These are phyloP conservation scores for Eutrema yunnanense DNA, from an alignment of 345 rosid genomes.

Conservation along the genomic window DNA sequence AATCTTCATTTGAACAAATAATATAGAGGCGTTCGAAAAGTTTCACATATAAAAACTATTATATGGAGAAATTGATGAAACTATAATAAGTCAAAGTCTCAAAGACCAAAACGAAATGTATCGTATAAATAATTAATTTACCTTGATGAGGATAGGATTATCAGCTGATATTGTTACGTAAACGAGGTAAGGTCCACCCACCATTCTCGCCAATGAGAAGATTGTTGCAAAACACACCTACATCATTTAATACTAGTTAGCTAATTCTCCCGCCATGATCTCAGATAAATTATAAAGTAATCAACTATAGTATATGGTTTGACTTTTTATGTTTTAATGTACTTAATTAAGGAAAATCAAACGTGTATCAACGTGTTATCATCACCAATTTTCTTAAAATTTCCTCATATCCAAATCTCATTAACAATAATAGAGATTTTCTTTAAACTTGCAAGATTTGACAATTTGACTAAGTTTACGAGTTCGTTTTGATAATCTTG, in stretches of 20 bases:
- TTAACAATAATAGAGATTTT: neutral
- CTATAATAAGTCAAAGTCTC: neutral
- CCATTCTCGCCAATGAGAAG: slow-evolving; percentile 34
- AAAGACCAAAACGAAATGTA: neutral
- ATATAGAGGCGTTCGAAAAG: neutral
- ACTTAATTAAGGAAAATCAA: neutral
- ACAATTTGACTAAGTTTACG: neutral
- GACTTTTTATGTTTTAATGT: neutral
- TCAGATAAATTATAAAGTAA: neutral
- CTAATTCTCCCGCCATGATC: neutral
- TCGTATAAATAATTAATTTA: neutral
- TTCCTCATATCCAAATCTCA: neutral
- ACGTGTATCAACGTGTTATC: neutral
- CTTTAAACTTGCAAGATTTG: neutral
- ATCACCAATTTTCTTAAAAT: neutral
- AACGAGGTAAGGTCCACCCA: slow-evolving; percentile 30
- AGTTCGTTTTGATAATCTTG: neutral
- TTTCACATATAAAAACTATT: neutral
- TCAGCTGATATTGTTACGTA: slow-evolving; percentile 22
- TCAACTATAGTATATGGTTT: neutral
- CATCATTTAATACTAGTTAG: neutral
- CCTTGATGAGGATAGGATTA: slow-evolving; percentile 31
- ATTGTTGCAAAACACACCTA: slow-evolving; percentile 33
- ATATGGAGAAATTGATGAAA: neutral
- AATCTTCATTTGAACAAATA: neutral